A percentile compares a stretch with the other conserved stretches of the same genome.
Conservation (phyloP, 2,329 filamentous ascomycete species). For the Monilinia fructicola region DNA sequence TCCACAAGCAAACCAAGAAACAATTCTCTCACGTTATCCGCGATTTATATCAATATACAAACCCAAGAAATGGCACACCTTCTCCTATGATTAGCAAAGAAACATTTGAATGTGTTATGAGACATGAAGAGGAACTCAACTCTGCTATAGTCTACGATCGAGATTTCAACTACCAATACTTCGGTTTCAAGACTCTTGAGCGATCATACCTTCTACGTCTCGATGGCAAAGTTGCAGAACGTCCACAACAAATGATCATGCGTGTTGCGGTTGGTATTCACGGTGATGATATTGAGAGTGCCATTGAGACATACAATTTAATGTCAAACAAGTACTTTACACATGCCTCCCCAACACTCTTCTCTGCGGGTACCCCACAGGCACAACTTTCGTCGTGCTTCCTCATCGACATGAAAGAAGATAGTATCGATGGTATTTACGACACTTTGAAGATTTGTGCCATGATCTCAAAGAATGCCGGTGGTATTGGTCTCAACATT, state of each 20-base stretch:
- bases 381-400: slow-evolving; percentile 97
- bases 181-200: slow-evolving; percentile 99
- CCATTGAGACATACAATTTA: slow-evolving; percentile 96
- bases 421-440: slow-evolving; percentile 99
- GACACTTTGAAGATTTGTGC: slow-evolving; percentile 98
- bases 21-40: slow-evolving; percentile 95
- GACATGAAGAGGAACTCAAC: slow-evolving; percentile 94
- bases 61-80: slow-evolving; percentile 79
- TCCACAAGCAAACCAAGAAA: slow-evolving; percentile 99
- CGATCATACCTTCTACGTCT: slow-evolving; percentile 96
- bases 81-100: slow-evolving; percentile 94
- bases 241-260: slow-evolving; percentile 99
- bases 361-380: slow-evolving; percentile 95
- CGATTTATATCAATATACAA: slow-evolving; percentile 93
- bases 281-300: slow-evolving; percentile 90
- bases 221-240: slow-evolving; percentile 92
- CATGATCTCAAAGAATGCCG: slow-evolving; percentile 99
- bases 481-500: slow-evolving; percentile 93
- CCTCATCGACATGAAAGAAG: slow-evolving; percentile 98
- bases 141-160: slow-evolving; percentile 98
- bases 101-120: slow-evolving; percentile 91
- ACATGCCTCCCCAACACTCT: slow-evolving; percentile 94
- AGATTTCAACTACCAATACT: slow-evolving; percentile 99
- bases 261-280: slow-evolving; percentile 97
- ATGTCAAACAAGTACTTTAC: slow-evolving; percentile 99